Base-by-base conservation (phyloP, 2,329 filamentous ascomycete genomes). In the Nemania abortiva region DNA sequence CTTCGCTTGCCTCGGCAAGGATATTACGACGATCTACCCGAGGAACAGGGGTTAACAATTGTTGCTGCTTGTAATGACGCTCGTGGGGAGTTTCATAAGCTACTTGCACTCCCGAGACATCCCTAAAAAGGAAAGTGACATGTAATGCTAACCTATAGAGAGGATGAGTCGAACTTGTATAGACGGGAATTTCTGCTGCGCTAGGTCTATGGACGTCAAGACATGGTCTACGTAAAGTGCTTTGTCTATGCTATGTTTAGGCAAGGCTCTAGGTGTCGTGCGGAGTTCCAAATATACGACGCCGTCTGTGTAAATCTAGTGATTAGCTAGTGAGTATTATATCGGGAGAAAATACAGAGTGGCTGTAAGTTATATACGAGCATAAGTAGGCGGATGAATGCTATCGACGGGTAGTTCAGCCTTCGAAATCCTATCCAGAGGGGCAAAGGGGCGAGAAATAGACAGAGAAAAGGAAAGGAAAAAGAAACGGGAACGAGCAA, bases 251-350 rank as follows among this genome's bases (percentile, higher is more conserved):
- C 80, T 80, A 6, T 83, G 82, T 0, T 80, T 77, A 2, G 85
- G 83, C 39, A 91, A 87, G 1, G 86, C 84, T 62, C 93, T 88
- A 0, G 93, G 93, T 1, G 92, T 96, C 0, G 93, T 95, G 52
- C 93, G 89, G 27, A 96, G 86, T 78, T 97, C 93, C 13, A 95
- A 85, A 77, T 96, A 95, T n/a, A 88, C 85, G 18, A 95, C 90
- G 42, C 92, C 91, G 76, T 96, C 69, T 69, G 27, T 42, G 22
- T 24, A 24, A 31, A 53, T 31, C 5, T 15, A 29, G 50, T 18
- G 34, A 42, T 58, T 13, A 58, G 63, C 29, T 15, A 50, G 20
- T 24, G 9, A 55, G 27, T 9, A 49, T 42, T 22, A n/a, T 31
- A 3, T 10, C 5, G 20, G 24, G 52, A 13, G 9, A 39, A 53